Evolutionary conservation across 2,329 filamentous ascomycete genomes (phyloP).

Genomic region (Cladobotryum mycophilum): DNA sequence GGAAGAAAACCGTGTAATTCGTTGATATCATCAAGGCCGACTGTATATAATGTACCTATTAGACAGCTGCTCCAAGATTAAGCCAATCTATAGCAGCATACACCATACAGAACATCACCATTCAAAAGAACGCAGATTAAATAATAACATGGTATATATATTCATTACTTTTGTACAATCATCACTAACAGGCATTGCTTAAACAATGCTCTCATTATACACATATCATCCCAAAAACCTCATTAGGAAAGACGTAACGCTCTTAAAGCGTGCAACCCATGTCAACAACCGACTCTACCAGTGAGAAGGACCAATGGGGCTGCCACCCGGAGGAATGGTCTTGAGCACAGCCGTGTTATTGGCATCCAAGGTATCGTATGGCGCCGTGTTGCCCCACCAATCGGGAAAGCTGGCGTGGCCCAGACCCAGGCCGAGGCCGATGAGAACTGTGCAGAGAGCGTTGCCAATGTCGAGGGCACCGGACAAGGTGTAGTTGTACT

Average conservation of each 20-base stretch:
- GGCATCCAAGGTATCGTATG: slow-evolving; percentile 25
- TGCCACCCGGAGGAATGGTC: slow-evolving; percentile 2
- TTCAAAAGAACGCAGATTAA: background rate
- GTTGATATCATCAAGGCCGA: too few relatives aligned
- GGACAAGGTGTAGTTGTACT: slow-evolving; percentile 54
- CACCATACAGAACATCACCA: background rate
- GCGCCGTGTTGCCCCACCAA: slow-evolving; percentile 41
- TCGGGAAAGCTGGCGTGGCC: slow-evolving; percentile 37
- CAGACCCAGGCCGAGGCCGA: slow-evolving; percentile 40
- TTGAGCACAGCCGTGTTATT: slow-evolving; percentile 19
- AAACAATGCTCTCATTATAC: background rate
- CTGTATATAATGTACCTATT: too few relatives aligned
- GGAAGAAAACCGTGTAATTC: too few relatives aligned
- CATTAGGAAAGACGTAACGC: too few relatives aligned
- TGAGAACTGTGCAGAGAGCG: slow-evolving; percentile 49
- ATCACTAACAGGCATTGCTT: background rate
- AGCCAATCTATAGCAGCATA: too few relatives aligned
- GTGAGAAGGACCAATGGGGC: slow-evolving; percentile 1
- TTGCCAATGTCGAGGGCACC: slow-evolving; percentile 54
- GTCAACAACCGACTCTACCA: background rate
- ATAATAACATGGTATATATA: background rate
- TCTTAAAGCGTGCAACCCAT: too few relatives aligned
- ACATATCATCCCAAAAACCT: background rate
- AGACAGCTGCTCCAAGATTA: too few relatives aligned
- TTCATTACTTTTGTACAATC: slow-evolving; percentile 3